Evolutionary conservation across 2,329 filamentous ascomycete genomes (phyloP).

Genomic region (Pestalotiopsis sp.): DNA sequence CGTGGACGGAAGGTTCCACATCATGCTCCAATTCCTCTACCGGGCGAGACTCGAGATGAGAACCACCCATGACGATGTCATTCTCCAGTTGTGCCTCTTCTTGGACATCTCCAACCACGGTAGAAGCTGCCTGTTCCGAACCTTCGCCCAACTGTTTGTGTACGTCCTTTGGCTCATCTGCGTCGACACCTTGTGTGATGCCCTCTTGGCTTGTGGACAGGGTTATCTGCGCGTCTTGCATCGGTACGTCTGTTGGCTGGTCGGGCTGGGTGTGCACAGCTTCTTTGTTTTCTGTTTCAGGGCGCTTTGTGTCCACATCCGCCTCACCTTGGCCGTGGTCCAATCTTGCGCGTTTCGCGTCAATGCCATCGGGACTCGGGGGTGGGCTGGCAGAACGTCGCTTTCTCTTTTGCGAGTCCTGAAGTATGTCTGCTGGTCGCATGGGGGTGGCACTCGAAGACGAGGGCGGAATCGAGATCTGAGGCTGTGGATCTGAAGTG

Average conservation of each 20-base stretch:
- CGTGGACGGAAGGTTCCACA: slow-evolving; percentile 65
- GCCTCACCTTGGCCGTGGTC: slow-evolving; percentile 12
- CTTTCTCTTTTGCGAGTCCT: slow-evolving; percentile 15
- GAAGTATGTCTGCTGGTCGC: slow-evolving; percentile 11
- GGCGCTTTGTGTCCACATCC: neutral
- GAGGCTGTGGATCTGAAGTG: neutral
- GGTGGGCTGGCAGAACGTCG: slow-evolving; percentile 14
- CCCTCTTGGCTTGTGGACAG: neutral
- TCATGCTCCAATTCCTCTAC: slow-evolving; percentile 30
- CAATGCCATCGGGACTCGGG: slow-evolving; percentile 5
- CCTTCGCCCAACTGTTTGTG: neutral
- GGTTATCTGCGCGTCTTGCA: neutral
- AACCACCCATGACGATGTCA: slow-evolving; percentile 22
- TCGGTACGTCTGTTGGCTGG: neutral
- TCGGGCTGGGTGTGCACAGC: neutral
- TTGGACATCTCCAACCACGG: slow-evolving; percentile 13
- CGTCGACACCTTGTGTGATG: neutral
- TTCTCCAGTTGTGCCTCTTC: slow-evolving; percentile 21
- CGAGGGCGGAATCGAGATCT: neutral
- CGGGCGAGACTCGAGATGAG: slow-evolving; percentile 16
- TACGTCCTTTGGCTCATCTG: neutral
- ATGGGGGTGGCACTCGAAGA: slow-evolving; percentile 9
- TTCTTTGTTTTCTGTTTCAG: slow-evolving; percentile 15
- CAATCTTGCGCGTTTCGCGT: slow-evolving; percentile 12
- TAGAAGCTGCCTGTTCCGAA: neutral